These are phyloP conservation scores for Eimeria zaria DNA, from an alignment of 169 alveolate genomes.

Conservation along the genomic window DNA sequence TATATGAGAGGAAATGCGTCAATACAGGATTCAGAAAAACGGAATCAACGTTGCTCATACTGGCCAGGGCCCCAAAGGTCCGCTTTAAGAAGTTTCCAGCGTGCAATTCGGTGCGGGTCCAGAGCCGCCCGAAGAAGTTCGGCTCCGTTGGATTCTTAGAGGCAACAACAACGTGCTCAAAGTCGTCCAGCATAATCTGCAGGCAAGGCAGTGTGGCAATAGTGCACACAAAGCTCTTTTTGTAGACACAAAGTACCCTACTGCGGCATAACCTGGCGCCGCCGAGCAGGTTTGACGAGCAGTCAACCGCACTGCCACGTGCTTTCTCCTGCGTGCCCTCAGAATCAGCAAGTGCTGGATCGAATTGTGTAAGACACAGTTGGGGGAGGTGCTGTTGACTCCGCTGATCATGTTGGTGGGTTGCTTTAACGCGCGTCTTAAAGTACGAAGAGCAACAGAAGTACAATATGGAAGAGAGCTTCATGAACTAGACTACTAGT, in stretches of 20 bases:
- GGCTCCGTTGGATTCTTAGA: constrained; percentile 49
- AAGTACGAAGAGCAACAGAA: neutral
- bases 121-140: constrained; percentile 39
- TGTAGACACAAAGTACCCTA: neutral
- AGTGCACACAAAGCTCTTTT: neutral
- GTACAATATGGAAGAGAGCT: neutral
- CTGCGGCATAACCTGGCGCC: neutral
- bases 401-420: neutral
- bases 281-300: neutral
- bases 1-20: constrained; percentile 60
- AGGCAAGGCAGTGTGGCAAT: neutral
- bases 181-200: constrained; percentile 64
- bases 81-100: constrained; percentile 42
- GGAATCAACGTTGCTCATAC: constrained; percentile 57
- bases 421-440: neutral
- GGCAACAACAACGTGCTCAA: constrained; percentile 42
- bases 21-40: constrained; percentile 57
- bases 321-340: neutral
- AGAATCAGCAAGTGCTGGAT: neutral
- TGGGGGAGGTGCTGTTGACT: neutral
- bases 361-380: neutral
- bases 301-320: neutral
- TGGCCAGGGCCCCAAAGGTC: constrained; percentile 57
- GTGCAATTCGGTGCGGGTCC: constrained; percentile 63
- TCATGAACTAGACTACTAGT: neutral